Base-by-base conservation (phyloP, 352 stramenopile genomes). In the Phytophthora crassamura region DNA sequence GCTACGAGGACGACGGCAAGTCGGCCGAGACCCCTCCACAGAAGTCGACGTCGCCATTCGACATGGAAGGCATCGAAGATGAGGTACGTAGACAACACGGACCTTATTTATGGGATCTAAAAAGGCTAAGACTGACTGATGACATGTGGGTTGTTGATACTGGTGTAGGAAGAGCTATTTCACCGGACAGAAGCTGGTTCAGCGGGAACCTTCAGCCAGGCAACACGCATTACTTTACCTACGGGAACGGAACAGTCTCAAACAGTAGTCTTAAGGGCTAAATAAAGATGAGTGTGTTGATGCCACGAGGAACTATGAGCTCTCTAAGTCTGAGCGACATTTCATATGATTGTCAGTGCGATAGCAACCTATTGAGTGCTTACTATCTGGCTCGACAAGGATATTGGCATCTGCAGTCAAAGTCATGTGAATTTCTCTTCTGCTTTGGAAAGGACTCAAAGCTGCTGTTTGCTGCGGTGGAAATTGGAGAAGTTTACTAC, bases 401-500 rank as follows among this genome's bases (percentile, higher is more conserved):
- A 22, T 61, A 45, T 35, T 32, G 50, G 20, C 33, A 55, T 28
- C 35, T 57, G 49, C 59, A 53, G 22, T 55, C 50, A 39, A 48
- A 61, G n/a, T 20, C 4, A 5, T 43, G n/a, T 35, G 36, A 39
- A n/a, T 56, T 33, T 8, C 38, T n/a, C 16, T 56, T 25, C n/a
- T 61, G 53, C 43, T 34, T 40, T 16, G 32, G 22, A 53, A 53
- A 58, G 22, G 43, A 16, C 7, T 43, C 15, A 56, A 43, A 48
- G 28, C 28, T 55, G 15, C 45, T 56, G 20, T 59, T 66, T 54
- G 58, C 33, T 25, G 58, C 58, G 39, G 58, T 59, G 7, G 28
- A 40, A 40, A 66, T 66, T 42, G 58, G 48, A 14, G 58, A 59
- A 55, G 46, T 69, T 22, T 59, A 59, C 25, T 39, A 59, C 32